Evolutionary conservation across 768 basidiomycete genomes (phyloP).

Genomic region (Rhodotorula babjevae): DNA sequence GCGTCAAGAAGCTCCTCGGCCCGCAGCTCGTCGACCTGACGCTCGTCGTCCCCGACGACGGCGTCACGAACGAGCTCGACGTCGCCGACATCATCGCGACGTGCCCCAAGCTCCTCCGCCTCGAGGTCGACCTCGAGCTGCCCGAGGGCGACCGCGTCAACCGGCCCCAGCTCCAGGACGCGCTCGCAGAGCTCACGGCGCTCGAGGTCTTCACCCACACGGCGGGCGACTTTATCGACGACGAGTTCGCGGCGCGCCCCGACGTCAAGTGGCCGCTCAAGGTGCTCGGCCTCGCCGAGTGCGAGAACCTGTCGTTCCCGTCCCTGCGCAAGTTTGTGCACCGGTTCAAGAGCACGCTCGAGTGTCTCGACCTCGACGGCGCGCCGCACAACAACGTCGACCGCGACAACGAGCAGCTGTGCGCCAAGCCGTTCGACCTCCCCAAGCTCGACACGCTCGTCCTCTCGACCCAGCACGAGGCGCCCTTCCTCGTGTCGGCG

Average conservation of each 20-base stretch:
- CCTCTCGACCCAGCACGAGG: constrained; percentile 25
- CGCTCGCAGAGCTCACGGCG: constrained; percentile 7
- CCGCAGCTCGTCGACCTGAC: constrained; percentile 1
- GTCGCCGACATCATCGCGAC: constrained; percentile 2
- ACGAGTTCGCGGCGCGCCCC: constrained; percentile 10
- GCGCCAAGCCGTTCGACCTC: constrained; percentile 1
- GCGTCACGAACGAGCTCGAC: constrained; percentile 8
- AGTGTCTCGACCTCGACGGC: constrained; percentile 15
- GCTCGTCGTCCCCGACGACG: constrained; percentile 20
- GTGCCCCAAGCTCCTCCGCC: constrained; percentile 17
- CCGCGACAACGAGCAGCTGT: not conserved
- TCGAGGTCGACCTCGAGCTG: constrained; percentile 15
- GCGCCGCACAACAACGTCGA: constrained; percentile 19
- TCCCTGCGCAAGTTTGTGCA: constrained; percentile 14
- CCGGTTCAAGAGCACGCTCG: constrained; percentile 10
- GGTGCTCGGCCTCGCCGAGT: constrained; percentile 15
- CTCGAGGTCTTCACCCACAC: constrained; percentile 28
- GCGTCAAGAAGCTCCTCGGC: constrained; percentile 5
- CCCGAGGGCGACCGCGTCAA: not conserved
- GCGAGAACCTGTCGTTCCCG: constrained; percentile 21
- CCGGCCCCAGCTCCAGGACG: not conserved
- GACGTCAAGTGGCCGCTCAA: not conserved
- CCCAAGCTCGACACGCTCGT: constrained; percentile 22
- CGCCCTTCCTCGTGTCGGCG: not conserved
- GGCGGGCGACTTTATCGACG: constrained; percentile 9